Percentiles rank a stretch among this genome's conserved stretches.
Conservation (phyloP, 768 basidiomycete genomes). For the Pulveroboletus sp. region DNA sequence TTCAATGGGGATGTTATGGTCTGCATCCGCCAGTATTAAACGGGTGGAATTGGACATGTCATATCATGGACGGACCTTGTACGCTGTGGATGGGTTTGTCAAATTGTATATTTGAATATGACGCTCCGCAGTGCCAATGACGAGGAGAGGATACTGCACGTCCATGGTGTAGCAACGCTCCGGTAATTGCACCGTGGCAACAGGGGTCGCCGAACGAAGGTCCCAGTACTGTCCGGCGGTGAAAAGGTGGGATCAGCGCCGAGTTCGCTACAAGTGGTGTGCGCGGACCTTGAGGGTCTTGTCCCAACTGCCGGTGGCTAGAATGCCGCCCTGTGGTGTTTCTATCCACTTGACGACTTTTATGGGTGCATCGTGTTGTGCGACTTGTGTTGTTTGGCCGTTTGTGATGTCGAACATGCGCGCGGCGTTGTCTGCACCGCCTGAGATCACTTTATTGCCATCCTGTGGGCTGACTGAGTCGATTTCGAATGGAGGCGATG, state of each 20-base stretch:
- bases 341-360: constrained; percentile 81
- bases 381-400: constrained; percentile 76
- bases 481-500: constrained; percentile 2
- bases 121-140: constrained; percentile 89
- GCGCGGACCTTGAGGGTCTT: constrained; percentile 81
- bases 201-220: constrained; percentile 66
- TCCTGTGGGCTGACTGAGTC: constrained; percentile 45
- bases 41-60: background rate
- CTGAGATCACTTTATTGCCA: constrained; percentile 86
- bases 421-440: constrained; percentile 93
- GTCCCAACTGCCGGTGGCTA: constrained; percentile 97
- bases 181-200: constrained; percentile 76
- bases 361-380: constrained; percentile 86
- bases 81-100: constrained; percentile 70
- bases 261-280: background rate
- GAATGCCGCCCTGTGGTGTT: constrained; percentile 64
- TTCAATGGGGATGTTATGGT: constrained; percentile 83
- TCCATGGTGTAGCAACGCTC: constrained; percentile 90
- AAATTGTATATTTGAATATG: constrained; percentile 89
- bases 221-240: constrained; percentile 81
- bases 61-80: constrained; percentile 50
- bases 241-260: background rate
- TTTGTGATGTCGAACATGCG: constrained; percentile 88
- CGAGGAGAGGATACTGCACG: constrained; percentile 75
- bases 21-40: constrained; percentile 35